These are phyloP conservation scores for Dendrothele bispora DNA, from an alignment of 768 basidiomycete genomes.

Conservation along the genomic window DNA sequence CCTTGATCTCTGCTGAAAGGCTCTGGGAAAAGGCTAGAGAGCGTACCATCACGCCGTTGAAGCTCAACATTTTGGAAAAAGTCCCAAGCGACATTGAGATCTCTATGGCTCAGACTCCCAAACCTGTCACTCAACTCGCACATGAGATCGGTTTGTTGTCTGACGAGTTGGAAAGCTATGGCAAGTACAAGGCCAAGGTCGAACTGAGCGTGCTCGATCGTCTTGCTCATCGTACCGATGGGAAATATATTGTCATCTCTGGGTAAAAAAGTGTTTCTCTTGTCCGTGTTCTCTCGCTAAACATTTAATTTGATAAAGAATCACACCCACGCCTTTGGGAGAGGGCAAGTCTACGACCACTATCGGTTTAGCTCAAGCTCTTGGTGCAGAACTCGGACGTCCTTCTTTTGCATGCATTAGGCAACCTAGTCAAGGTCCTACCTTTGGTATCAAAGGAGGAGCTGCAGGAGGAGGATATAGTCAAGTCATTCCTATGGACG, in stretches of 20 bases:
- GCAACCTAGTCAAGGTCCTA: constrained; percentile 97
- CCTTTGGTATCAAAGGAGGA: constrained; percentile 99
- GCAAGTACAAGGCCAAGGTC: constrained; percentile 96
- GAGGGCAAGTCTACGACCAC: constrained; percentile 99
- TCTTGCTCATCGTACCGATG: constrained; percentile 80
- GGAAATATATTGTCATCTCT: constrained; percentile 95
- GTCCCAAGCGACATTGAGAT: constrained; percentile 98
- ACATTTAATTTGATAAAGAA: constrained; percentile 42
- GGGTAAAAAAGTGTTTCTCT: constrained; percentile 51
- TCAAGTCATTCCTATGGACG: constrained; percentile 99
- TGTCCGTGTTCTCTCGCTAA: constrained; percentile 10
- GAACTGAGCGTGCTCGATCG: constrained; percentile 87
- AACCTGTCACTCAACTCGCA: constrained; percentile 82
- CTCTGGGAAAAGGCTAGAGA: constrained; percentile 69
- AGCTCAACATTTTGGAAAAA: constrained; percentile 75
- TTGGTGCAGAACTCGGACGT: constrained; percentile 91
- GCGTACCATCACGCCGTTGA: constrained; percentile 75
- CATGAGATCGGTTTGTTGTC: constrained; percentile 84
- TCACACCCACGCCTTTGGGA: constrained; percentile 94
- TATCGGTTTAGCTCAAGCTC: constrained; percentile 93
- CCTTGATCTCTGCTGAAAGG: constrained; percentile 79
- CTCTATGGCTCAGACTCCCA: constrained; percentile 91
- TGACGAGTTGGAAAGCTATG: constrained; percentile 91
- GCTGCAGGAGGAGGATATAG: constrained; percentile 98
- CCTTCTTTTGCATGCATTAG: constrained; percentile 95